Evolutionary conservation across 352 stramenopile species (phyloP).

Genomic region (Thalassiosira livingstoniorum): DNA sequence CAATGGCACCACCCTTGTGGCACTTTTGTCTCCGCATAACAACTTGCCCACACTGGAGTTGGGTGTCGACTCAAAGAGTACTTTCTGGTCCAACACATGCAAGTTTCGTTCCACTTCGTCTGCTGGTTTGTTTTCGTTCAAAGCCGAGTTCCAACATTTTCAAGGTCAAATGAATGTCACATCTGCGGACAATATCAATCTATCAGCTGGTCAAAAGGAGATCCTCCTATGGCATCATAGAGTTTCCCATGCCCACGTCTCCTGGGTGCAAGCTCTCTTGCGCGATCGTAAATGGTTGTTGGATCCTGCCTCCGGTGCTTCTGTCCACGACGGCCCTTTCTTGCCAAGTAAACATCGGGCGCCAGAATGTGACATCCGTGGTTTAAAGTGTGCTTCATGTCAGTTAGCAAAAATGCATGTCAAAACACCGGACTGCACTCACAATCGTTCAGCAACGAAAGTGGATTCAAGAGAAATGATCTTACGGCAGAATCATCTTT

Average conservation of each 20-base stretch:
- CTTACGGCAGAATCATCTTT: too few species aligned
- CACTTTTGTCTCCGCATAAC: background rate
- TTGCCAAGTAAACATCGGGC: background rate
- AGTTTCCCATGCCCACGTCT: constrained; percentile 49
- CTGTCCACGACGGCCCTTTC: constrained; percentile 7
- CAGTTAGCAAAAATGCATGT: background rate
- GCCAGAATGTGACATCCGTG: background rate
- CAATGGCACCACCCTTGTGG: background rate
- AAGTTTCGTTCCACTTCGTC: background rate
- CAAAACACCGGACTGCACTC: too few species aligned
- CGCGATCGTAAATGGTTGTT: constrained; percentile 9
- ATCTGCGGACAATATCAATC: constrained; percentile 52
- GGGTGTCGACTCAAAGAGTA: background rate
- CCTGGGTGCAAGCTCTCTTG: constrained; percentile 40
- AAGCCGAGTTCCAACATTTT: too few species aligned
- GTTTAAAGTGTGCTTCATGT: constrained; percentile 25
- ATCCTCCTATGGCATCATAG: constrained; percentile 59
- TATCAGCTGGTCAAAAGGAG: constrained; percentile 55
- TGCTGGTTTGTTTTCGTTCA: background rate
- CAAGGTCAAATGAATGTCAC: background rate
- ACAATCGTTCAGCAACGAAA: too few species aligned
- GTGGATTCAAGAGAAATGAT: too few species aligned
- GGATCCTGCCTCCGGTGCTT: background rate
- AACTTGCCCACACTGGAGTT: background rate
- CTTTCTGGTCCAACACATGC: background rate